Base-by-base conservation (phyloP, 805 yeast genomes). In the Kuraishia cidri region DNA sequence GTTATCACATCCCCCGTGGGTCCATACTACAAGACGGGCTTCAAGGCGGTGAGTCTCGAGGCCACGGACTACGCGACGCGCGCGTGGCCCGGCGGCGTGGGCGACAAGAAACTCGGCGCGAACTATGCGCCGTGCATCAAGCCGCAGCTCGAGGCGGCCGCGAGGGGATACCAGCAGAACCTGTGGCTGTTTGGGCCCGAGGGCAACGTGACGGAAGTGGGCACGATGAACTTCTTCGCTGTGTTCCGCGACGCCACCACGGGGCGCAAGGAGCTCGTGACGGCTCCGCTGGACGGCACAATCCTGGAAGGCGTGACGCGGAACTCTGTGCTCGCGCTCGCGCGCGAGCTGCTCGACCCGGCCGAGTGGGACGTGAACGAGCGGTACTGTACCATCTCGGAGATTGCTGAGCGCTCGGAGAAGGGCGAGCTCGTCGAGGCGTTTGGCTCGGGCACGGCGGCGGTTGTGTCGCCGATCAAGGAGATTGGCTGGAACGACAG, bases 21-120 rank as follows among this genome's bases (percentile, higher is more conserved):
- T 32, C 97, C 97, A 17, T 92, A 90, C 72, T 86, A 82, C 64
- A 71, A 81, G 50, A 82, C 95, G 13, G 97, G 97, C 13, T 90
- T 90, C 76, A 87, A 88, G 63, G 96, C 97, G 26, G 95, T 92
- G 34, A 69, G 75, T 40, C 71, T 92, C 43, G 96, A 90, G 64
- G 97, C 97, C 44, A 88, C 96, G 23, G 95, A 86, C 54, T 78
- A 84, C 47, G 95, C 95, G 32, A 88, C 88, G 22, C 83, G 98
- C 66, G 97, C 98, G 20, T 90, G 97, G 97, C 97, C 97, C 54
- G 95, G 95, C 51, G 98, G 97, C 59, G 87, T 78, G 47, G 98
- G 98, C 62, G 82, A 90, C 74, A 80, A 75, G 60, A 90, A 90
- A 63, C 75, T 90, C 50, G 98, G 98, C 60, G 97, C 95, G 40